Evolutionary conservation across 2,329 filamentous ascomycete species (phyloP).

Genomic region (Elsinoe ampelina): DNA sequence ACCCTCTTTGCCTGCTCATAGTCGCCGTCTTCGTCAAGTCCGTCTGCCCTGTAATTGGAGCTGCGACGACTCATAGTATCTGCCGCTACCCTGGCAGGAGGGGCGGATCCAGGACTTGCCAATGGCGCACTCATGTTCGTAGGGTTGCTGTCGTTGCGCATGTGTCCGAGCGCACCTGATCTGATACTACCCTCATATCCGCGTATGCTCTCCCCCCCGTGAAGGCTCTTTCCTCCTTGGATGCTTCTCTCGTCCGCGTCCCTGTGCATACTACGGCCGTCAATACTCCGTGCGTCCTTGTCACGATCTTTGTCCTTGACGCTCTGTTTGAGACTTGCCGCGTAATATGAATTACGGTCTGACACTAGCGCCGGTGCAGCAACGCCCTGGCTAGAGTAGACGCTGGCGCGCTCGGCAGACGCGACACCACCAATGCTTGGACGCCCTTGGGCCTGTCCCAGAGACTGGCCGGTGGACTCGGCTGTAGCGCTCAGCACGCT

Average conservation of each 20-base stretch:
- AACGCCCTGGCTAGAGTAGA: conserved; percentile 48
- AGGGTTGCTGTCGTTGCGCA: conserved; percentile 69
- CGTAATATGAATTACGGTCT: conserved; percentile 75
- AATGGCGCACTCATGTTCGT: conserved; percentile 65
- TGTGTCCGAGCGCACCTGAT: conserved; percentile 68
- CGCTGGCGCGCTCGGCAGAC: conserved; percentile 60
- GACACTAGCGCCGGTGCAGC: conserved; percentile 54
- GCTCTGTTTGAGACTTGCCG: conserved; percentile 41
- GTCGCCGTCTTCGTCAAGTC: background rate
- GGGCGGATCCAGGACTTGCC: conserved; percentile 37
- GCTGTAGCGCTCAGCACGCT: conserved; percentile 68
- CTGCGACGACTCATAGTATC: conserved; percentile 3
- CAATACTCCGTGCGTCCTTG: conserved; percentile 27
- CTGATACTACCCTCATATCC: conserved; percentile 75
- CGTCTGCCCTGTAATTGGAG: background rate
- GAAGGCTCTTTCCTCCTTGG: conserved; percentile 8
- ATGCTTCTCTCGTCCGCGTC: conserved; percentile 13
- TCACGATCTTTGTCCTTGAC: conserved; percentile 18
- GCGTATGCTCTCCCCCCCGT: conserved; percentile 64
- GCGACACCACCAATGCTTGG: conserved; percentile 46
- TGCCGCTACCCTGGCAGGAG: background rate
- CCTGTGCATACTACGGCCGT: conserved; percentile 30
- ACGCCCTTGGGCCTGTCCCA: conserved; percentile 43
- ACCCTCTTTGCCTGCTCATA: background rate
- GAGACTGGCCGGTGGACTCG: conserved; percentile 40